Evolutionary conservation across 805 yeast species (phyloP), one percentile per base, ranked within the genome.

Genomic region (Candida argentea): DNA sequence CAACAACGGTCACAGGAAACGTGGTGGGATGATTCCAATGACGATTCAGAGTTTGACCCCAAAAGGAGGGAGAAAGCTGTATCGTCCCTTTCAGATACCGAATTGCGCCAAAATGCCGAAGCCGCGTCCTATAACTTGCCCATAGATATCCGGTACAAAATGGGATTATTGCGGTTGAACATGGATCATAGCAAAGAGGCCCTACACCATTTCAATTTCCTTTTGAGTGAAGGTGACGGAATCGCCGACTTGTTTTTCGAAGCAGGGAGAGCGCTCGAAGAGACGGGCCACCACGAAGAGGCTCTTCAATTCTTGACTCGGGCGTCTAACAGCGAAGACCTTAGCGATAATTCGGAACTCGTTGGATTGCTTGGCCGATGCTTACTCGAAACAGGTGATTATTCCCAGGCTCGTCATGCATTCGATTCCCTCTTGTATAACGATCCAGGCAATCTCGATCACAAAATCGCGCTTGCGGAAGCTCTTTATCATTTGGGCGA

Each of bases 1-100:
- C 85, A 79, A 34, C 61, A 60, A 9, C 67, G 98, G 37, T 73
- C 65, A 22, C 57, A 57, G 16, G 83, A 79, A 44, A 49, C 52
- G 0, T 76, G 70, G 60, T 81, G 89, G 89, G 75, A 73, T 36
- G 77, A 71, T 5, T 39, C 43, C 4, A 57, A 55, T 10, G 76
- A 76, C 37, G 97, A 89, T 49, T 57, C 82, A 0, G 97, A 89
- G 51, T 89, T 79, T 54, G 96, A 89, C 48, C 70, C 63, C 14
- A 65, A 93, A 44, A 57, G 93, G 36, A 57, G 93, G 36, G 52
- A 56, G 20, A 67, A 64, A 24, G 26, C 36, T 4, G 15, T 50
- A 4, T 37, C 37, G 5, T 28, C 31, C 37, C 54, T 20, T 63
- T 63, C 41, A 16, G 20, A 43, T 23, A 24, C 16, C 13, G 34